Base-by-base conservation (phyloP, 495 filamentous ascomycete genomes). In the Chaetomium fimeti region DNA sequence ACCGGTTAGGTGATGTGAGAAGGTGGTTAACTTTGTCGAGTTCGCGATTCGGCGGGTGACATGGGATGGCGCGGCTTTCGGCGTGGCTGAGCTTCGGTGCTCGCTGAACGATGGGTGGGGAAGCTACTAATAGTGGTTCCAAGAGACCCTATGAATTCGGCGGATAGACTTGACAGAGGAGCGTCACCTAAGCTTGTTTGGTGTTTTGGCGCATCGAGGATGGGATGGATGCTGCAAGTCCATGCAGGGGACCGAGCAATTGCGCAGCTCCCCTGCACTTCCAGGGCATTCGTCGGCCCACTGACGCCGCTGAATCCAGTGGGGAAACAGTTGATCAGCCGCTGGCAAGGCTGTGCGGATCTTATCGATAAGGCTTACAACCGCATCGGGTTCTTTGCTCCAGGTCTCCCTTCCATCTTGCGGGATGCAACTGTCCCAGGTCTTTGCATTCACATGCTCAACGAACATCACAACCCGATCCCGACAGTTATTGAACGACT, bases 231-330 rank as follows among this genome's bases (percentile, higher is more conserved):
- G 60, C 15, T 54, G 36, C 48, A 54, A 15, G 59, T 43, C 11
- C 48, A 43, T 62, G 32, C 24, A 12, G 1, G 24, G 12, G 49
- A 29, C 47, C 13, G 38, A 58, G 57, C 63, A 45, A 51, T 65
- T 69, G 66, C 67, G 65, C 67, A 69, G 69, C 69, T 49, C 57
- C 64, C 69, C 61, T 58, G 52, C 45, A 38, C 18, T 22, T 40
- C 45, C 54, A 7, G 3, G 3, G 29, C 38, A 32, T 47, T 40
- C 62, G 12, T 4, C 55, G 61, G 40, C 32, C 58, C 55, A 27
- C 59, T 55, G 20, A 20, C 13, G 40, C 45, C 18, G 28, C 38
- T 54, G 32, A 11, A 36, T 9, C 49, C 22, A 24, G 16, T 27
- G 49, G 7, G 57, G 32, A 18, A 54, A 25, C 55, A 48, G 29